Evolutionary conservation across 371 early-diverging fungal species (phyloP), one percentile per base, ranked within the genome.

Genomic region (Furculomyces boomerangus): DNA sequence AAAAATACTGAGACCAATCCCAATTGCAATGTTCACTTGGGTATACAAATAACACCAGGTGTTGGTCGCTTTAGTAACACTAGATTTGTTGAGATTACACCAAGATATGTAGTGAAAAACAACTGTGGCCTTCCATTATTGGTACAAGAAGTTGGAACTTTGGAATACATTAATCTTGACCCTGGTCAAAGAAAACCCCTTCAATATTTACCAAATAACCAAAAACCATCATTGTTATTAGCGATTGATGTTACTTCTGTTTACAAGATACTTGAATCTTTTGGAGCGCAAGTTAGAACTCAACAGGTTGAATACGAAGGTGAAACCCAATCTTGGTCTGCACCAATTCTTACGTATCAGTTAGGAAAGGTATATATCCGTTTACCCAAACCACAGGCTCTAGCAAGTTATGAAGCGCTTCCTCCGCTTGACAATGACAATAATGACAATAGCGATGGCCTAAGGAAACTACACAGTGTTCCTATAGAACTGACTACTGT

Each of bases 21-120:
- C 43, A 22, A 48, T 5, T 56, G 57, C 57, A 80, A 84, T 50
- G 73, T 82, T 25, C 88, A 90, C 55, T 54, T 93, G 22, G 97
- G 94, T 20, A 76, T 90, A 22, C 76, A 76, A 55, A 78, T 96
- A 16, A 78, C 85, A 56, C 90, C 89, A 0, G 71, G 70, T 0
- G 66, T 57, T 35, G 80, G 82, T n/a, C 73, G 61, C 39, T 72
- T 60, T 49, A 58, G 64, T 54, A 61, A 65, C 29, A 70, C 67
- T 18, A 93, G 88, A 66, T 74, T 93, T 2, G 82, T 96, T 18
- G 86, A 90, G 0, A 80, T 98, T 50, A 75, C 90, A 0, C 91
- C 98, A 3, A 75, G 98, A 2, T 98, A 85, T 64, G 80, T 94
- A 10, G 54, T 94, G 50, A 85, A 84, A 67, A 98, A 95, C 66